Conservation (phyloP, 129 eudicot species). For the Chrysanthemum seticuspe region DNA sequence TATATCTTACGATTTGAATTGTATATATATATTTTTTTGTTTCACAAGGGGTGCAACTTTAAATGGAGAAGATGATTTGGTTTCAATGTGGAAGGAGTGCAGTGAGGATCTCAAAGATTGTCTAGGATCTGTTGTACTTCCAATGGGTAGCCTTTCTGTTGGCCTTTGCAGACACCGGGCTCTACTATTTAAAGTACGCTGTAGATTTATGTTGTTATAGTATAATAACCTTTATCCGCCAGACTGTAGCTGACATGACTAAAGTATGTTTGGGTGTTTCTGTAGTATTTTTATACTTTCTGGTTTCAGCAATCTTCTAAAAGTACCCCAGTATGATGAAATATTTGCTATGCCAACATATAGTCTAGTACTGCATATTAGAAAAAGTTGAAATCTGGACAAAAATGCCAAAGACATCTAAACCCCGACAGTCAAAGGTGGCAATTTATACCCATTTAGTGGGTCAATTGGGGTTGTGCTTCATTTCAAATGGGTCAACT, state of each 20-base stretch:
- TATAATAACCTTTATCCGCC: constrained; percentile 2
- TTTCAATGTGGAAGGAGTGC: constrained; percentile 64
- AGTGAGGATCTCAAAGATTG: constrained; percentile 67
- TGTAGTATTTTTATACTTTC: constrained; percentile 10
- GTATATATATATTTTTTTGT: not conserved
- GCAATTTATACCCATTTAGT: no score
- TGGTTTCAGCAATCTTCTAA: not conserved
- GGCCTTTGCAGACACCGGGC: constrained; percentile 86
- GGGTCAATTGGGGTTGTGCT: no score
- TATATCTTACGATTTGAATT: constrained; percentile 11
- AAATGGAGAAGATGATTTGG: constrained; percentile 56
- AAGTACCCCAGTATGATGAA: constrained; percentile 10
- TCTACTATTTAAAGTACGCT: constrained; percentile 71
- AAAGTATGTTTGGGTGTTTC: not conserved
- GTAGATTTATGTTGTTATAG: not conserved
- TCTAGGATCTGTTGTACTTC: constrained; percentile 78
- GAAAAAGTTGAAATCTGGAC: constrained; percentile 4
- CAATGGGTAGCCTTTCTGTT: constrained; percentile 72
- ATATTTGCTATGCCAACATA: not conserved
- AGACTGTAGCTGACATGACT: constrained; percentile 17
- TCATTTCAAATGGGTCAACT: no score
- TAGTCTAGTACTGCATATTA: not conserved
- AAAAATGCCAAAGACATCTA: constrained; percentile 4
- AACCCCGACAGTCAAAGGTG: not conserved
- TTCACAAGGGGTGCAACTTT: constrained; percentile 60